A percentile compares a stretch with the other conserved stretches of the same genome.
Evolutionary conservation across 495 filamentous ascomycete genomes (phyloP).

Genomic region (Parachaetomium inaequale): DNA sequence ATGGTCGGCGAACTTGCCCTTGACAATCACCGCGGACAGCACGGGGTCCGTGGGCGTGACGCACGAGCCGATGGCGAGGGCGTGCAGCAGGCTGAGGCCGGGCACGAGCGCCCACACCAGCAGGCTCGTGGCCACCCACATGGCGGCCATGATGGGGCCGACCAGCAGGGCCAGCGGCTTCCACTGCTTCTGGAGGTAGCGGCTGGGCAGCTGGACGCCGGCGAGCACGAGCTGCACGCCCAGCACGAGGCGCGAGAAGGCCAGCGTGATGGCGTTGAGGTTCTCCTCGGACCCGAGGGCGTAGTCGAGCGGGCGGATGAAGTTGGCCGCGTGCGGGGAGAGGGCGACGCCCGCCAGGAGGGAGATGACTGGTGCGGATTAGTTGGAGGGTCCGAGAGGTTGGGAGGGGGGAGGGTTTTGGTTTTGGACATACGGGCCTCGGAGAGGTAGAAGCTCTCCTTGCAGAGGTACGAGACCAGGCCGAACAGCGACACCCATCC

Average conservation of each 20-base stretch:
- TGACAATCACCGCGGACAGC: constrained; percentile 84
- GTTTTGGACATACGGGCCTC: constrained; percentile 66
- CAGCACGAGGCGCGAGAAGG: constrained; percentile 83
- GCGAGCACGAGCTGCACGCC: constrained; percentile 89
- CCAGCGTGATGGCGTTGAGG: constrained; percentile 55
- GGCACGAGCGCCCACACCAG: constrained; percentile 78
- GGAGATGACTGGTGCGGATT: constrained; percentile 64
- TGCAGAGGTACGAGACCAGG: constrained; percentile 81
- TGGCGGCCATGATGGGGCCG: constrained; percentile 79
- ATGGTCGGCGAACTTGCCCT: constrained; percentile 89
- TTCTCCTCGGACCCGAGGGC: constrained; percentile 52
- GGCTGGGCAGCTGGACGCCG: constrained; percentile 85
- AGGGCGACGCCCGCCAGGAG: constrained; percentile 74
- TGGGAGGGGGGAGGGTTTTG: neutral
- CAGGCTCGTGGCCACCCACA: constrained; percentile 83
- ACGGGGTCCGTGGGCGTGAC: constrained; percentile 92
- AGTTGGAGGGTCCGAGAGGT: neutral
- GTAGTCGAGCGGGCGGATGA: constrained; percentile 74
- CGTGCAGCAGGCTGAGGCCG: constrained; percentile 66
- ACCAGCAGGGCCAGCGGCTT: constrained; percentile 69
- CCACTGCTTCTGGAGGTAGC: constrained; percentile 80
- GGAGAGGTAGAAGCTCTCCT: constrained; percentile 87
- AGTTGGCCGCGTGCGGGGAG: constrained; percentile 72
- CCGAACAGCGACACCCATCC: constrained; percentile 87
- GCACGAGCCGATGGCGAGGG: constrained; percentile 75